Evolutionary conservation across 225 moss, liverwort and hornwort genomes (phyloP).

Genomic region (Marchantia paleacea): DNA sequence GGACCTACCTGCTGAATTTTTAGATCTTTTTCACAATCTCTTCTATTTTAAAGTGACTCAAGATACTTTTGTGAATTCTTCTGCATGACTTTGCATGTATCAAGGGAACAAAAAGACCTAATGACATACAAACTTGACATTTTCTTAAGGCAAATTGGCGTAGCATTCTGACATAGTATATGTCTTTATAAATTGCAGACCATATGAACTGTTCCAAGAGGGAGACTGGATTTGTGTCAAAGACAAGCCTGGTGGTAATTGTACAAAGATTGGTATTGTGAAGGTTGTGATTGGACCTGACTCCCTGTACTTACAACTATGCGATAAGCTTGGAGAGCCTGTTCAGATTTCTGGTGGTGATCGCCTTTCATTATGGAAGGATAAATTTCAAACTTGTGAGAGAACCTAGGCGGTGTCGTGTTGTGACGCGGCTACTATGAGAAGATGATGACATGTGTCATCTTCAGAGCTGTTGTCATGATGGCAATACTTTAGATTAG

Average conservation of each 20-base stretch:
- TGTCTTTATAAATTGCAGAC: constrained; percentile 46
- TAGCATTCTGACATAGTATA: background rate
- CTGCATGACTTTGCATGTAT: too few relatives aligned
- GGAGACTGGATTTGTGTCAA: constrained; percentile 86
- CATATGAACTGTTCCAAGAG: constrained; percentile 69
- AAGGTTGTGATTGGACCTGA: constrained; percentile 74
- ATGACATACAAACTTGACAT: background rate
- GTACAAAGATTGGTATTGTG: constrained; percentile 69
- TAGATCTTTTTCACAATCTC: too few relatives aligned
- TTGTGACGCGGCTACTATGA: too few relatives aligned
- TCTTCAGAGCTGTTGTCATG: too few relatives aligned
- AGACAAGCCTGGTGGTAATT: constrained; percentile 56
- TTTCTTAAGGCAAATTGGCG: background rate
- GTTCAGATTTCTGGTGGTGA: constrained; percentile 62
- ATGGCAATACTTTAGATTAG: too few relatives aligned
- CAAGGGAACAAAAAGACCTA: background rate
- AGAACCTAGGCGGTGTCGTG: too few relatives aligned
- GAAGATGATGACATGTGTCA: too few relatives aligned
- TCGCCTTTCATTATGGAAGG: constrained; percentile 74
- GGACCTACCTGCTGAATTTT: too few relatives aligned
- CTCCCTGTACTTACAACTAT: constrained; percentile 69
- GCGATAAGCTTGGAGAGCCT: constrained; percentile 77
- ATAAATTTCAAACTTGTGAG: constrained; percentile 75
- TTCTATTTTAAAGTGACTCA: too few relatives aligned
- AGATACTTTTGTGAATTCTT: too few relatives aligned